A percentile compares a stretch with the other conserved stretches of the same genome.
Conservation (phyloP, 176 grass and related monocot species). For the Microstegium vimineum region DNA sequence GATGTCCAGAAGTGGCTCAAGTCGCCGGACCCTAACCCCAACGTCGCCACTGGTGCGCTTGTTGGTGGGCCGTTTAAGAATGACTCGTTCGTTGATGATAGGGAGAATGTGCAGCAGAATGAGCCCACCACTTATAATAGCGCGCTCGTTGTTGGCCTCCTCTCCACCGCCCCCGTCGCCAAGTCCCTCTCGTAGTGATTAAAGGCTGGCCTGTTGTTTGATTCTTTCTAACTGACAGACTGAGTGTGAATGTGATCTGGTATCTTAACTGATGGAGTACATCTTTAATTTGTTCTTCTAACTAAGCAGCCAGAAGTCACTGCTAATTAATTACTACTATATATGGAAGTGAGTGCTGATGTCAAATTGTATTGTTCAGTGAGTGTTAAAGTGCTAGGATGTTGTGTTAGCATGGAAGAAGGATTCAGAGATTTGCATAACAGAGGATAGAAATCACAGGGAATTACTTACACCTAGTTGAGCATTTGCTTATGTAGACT, state of each 20-base stretch:
- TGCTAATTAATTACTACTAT: not conserved
- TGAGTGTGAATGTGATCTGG: not conserved
- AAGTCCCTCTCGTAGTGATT: constrained; percentile 36
- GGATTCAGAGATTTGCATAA: too few species aligned
- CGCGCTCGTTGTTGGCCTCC: constrained; percentile 54
- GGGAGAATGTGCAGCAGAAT: constrained; percentile 54
- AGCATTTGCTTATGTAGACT: too few species aligned
- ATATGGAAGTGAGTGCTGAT: not conserved
- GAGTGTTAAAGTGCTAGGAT: not conserved
- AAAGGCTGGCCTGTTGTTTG: too few species aligned
- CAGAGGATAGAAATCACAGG: too few species aligned
- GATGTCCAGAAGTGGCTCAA: constrained; percentile 60
- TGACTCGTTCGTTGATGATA: constrained; percentile 52
- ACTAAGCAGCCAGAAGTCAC: not conserved
- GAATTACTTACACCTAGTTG: too few species aligned
- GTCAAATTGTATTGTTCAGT: not conserved
- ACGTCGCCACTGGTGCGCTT: constrained; percentile 60
- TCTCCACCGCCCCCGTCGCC: constrained; percentile 40
- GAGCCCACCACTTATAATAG: constrained; percentile 73
- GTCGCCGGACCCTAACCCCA: constrained; percentile 44
- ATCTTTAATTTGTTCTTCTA: not conserved
- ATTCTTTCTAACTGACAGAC: not conserved
- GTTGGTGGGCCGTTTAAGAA: constrained; percentile 70
- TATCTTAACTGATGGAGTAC: not conserved
- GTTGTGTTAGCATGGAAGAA: not conserved